Evolutionary conservation across 768 basidiomycete genomes (phyloP), one percentile per base, ranked within the genome.

Genomic region (Mycena venus): DNA sequence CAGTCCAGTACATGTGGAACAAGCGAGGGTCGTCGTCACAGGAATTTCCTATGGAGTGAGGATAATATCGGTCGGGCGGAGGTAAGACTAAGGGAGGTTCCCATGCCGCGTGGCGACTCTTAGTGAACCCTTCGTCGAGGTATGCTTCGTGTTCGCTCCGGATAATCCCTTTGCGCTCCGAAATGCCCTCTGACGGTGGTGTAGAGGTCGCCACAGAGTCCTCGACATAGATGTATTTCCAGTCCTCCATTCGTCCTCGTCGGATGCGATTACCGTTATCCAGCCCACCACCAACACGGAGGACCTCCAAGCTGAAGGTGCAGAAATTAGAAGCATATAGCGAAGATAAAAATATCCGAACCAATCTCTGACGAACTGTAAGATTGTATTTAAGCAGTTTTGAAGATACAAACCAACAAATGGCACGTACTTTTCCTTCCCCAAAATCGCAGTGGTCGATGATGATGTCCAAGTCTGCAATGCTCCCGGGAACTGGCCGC

Each of bases 1-100:
- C 98, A 3, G 98, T 95, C 98, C 98, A 99, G 88, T 98, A 99
- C 93, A 99, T 98, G 84, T 99, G 98, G 88, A 98, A 99, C 36
- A 99, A 83, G 38, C 95, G 91, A 11, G 96, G 94, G 79, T 94
- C 91, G 72, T 95, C 93, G 79, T 98, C 96, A 82, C 98, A 99
- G 2, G 91, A 87, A 42, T 58, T 68, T 36, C 67, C 51, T 1
- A 86, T 80, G 2, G 92, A 88, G 77, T 90, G 89, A 0, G 92
- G 89, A 49, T 85, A 84, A 78, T 94, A 90, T 31, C 85, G 83
- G 21, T 89, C 81, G 7, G 91, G 87, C 11, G 87, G 82, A 55
- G 90, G 88, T 29, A 92, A 85, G 25, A 78, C 62, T 19, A 89
- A 82, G 12, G 87, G 86, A 23, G 87, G 82, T 78, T 95, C 94